These are phyloP conservation scores for Phylloboletellus chloephorus DNA, from an alignment of 1,284 basidiomycete species.

Conservation along the genomic window DNA sequence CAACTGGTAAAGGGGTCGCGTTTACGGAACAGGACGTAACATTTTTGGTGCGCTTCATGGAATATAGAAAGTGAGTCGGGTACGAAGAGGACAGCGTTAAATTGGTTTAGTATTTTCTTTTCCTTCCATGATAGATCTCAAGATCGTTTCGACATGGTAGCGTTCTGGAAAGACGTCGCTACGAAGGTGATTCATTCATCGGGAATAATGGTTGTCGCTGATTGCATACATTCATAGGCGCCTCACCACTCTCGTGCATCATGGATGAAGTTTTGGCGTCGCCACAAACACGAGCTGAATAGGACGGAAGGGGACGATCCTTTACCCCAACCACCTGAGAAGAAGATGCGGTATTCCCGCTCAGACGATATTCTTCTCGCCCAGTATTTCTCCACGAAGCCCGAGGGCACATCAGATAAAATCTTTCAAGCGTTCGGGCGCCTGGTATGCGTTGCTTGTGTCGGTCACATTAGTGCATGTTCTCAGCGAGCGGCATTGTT, in stretches of 20 bases:
- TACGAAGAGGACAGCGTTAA: constrained; percentile 1
- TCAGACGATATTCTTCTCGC: constrained; percentile 73
- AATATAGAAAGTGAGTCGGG: constrained; percentile 57
- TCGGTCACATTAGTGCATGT: background rate
- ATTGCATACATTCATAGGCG: constrained; percentile 41
- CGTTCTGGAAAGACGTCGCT: constrained; percentile 81
- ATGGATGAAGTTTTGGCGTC: constrained; percentile 85
- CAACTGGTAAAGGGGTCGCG: constrained; percentile 80
- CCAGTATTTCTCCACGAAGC: constrained; percentile 60
- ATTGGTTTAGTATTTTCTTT: constrained; percentile 8
- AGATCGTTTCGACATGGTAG: constrained; percentile 70
- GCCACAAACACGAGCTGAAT: constrained; percentile 75
- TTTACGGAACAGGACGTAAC: constrained; percentile 75
- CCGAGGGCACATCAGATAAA: constrained; percentile 73
- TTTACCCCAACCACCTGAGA: constrained; percentile 67
- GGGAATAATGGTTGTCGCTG: background rate
- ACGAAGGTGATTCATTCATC: constrained; percentile 43
- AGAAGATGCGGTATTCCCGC: constrained; percentile 77
- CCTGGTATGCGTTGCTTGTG: constrained; percentile 38
- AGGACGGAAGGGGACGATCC: constrained; percentile 58
- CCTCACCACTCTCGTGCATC: constrained; percentile 82
- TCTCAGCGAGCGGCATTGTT: constrained; percentile 2
- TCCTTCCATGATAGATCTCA: constrained; percentile 41
- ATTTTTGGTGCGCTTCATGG: constrained; percentile 68
- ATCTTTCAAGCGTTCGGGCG: constrained; percentile 73